Conservation (phyloP, 805 yeast genomes). For the Pichia paraexigua region DNA sequence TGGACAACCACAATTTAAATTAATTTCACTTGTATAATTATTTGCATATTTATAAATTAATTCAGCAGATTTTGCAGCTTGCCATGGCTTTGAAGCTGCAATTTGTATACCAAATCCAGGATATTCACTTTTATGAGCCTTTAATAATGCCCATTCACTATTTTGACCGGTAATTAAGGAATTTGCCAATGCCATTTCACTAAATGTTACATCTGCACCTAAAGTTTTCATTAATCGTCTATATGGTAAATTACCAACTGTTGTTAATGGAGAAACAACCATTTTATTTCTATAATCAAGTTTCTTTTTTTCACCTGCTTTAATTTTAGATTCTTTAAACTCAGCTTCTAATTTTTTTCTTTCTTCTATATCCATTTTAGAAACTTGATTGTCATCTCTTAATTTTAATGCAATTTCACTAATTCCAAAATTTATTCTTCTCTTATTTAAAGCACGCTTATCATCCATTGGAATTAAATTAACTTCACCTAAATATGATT, state of each 20-base stretch:
- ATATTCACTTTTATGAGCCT: constrained; percentile 72
- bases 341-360: constrained; percentile 33
- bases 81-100: constrained; percentile 89
- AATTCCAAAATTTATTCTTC: constrained; percentile 47
- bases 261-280: constrained; percentile 91
- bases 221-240: constrained; percentile 84
- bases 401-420: constrained; percentile 48
- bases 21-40: constrained; percentile 62
- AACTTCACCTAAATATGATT: constrained; percentile 40
- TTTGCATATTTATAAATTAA: constrained; percentile 51
- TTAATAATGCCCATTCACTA: constrained; percentile 96
- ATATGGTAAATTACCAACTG: constrained; percentile 95
- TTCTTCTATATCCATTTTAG: constrained; percentile 24
- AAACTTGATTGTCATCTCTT: constrained; percentile 39
- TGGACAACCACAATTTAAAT: constrained; percentile 96
- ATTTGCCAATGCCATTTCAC: constrained; percentile 88
- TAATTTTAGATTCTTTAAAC: constrained; percentile 73
- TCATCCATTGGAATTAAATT: constrained; percentile 48
- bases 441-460: constrained; percentile 49
- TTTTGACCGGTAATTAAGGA: constrained; percentile 87
- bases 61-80: constrained; percentile 89
- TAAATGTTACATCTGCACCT: constrained; percentile 89
- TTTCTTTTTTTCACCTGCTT: constrained; percentile 72
- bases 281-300: constrained; percentile 65
- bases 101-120: constrained; percentile 93